Evolutionary conservation across 2,329 filamentous ascomycete genomes (phyloP).

Genomic region (Verticillium tricorpus): DNA sequence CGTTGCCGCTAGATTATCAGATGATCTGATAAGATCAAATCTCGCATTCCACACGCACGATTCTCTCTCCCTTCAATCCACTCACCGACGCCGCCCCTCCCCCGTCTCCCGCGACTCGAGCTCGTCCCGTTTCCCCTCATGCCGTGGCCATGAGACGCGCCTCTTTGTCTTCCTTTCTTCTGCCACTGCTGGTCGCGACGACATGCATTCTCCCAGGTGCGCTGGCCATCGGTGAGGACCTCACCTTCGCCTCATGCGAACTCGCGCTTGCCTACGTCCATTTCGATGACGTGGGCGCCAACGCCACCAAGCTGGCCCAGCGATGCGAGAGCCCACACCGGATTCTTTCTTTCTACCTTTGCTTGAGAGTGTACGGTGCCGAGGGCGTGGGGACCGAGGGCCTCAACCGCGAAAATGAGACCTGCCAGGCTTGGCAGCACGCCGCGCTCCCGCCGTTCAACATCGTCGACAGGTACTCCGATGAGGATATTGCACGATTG

Average conservation of each 20-base stretch:
- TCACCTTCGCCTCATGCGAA: conserved; percentile 28
- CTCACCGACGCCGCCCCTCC: neutral
- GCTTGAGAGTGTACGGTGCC: conserved; percentile 29
- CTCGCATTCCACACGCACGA: neutral
- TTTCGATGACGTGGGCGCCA: conserved; percentile 24
- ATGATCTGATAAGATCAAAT: conserved; percentile 16
- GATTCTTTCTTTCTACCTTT: conserved; percentile 30
- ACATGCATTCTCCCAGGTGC: conserved; percentile 6
- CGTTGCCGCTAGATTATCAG: conserved; percentile 12
- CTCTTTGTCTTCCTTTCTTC: neutral
- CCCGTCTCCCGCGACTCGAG: conserved; percentile 4
- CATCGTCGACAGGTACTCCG: conserved; percentile 27
- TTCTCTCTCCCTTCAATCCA: neutral
- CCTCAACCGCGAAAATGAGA: conserved; percentile 23
- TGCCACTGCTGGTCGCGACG: neutral
- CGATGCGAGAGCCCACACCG: conserved; percentile 24
- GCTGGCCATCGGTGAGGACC: conserved; percentile 2
- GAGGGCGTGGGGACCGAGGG: conserved; percentile 15
- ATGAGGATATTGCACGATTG: conserved; percentile 24
- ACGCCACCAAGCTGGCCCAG: conserved; percentile 8
- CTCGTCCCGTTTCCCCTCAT: neutral
- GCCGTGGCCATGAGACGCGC: conserved; percentile 1
- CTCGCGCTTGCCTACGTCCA: conserved; percentile 19
- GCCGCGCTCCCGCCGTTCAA: conserved; percentile 27
- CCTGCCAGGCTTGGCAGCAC: conserved; percentile 22